phyloP scores from a whole-genome alignment of 441 rosid species.

The Biscutella laevigata region DNA sequence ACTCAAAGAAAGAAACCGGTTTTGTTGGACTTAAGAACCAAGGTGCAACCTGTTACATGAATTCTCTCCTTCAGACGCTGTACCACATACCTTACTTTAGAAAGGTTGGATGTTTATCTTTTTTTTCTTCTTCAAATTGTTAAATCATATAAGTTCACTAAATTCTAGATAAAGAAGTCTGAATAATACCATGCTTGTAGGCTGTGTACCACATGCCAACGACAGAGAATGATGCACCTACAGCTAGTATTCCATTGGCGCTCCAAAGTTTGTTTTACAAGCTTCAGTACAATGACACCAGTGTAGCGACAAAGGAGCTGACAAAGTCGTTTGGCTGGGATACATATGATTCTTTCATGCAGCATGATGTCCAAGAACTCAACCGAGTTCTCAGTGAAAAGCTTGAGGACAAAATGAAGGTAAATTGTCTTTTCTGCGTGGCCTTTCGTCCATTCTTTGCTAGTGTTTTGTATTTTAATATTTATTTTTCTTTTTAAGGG shows the following conservation, averaged over 20 bases:
- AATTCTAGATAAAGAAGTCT: slow-evolving; percentile 17
- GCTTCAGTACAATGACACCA: slow-evolving; percentile 80
- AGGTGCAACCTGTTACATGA: slow-evolving; percentile 94
- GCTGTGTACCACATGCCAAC: slow-evolving; percentile 98
- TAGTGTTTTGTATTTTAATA: slow-evolving; percentile 12
- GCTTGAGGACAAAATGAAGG: slow-evolving; percentile 97
- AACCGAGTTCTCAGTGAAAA: slow-evolving; percentile 81
- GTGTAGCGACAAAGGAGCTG: slow-evolving; percentile 81
- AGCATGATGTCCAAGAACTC: slow-evolving; percentile 94
- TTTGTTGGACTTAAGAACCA: slow-evolving; percentile 90
- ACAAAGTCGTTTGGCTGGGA: slow-evolving; percentile 98
- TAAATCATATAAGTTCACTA: not conserved
- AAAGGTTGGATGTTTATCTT: slow-evolving; percentile 42
- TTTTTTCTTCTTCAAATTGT: slow-evolving; percentile 6
- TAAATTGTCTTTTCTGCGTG: slow-evolving; percentile 20
- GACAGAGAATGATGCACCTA: slow-evolving; percentile 80
- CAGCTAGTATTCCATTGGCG: slow-evolving; percentile 86
- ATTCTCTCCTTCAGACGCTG: slow-evolving; percentile 72
- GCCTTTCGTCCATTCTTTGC: slow-evolving; percentile 9
- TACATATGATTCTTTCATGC: slow-evolving; percentile 88
- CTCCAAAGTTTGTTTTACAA: slow-evolving; percentile 85
- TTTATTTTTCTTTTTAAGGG: slow-evolving; percentile 38
- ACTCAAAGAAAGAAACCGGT: slow-evolving; percentile 91
- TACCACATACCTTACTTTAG: slow-evolving; percentile 82
- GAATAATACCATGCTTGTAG: slow-evolving; percentile 34